phyloP scores from a whole-genome alignment of 176 grass and related monocot genomes.

The Musa beccarii region DNA sequence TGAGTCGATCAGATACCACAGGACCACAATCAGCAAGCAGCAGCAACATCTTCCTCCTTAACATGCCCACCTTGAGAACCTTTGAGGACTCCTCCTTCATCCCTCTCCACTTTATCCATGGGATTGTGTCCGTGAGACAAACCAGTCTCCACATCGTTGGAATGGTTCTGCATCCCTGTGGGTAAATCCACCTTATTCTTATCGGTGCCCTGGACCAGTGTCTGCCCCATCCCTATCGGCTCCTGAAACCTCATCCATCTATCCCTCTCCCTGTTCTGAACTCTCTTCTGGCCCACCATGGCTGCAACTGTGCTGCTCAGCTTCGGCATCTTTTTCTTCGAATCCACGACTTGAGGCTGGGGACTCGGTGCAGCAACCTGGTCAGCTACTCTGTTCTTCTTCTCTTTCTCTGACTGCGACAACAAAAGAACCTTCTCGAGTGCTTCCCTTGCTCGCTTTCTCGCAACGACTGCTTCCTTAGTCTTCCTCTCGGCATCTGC shows the following conservation, averaged over 20 bases:
- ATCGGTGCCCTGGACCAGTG: neutral
- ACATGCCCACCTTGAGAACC: neutral
- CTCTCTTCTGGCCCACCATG: neutral
- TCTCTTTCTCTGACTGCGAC: constrained; percentile 9
- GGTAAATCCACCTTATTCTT: neutral
- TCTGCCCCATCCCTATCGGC: constrained; percentile 2
- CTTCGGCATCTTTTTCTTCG: constrained; percentile 18
- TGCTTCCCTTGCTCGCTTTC: constrained; percentile 55
- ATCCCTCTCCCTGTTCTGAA: constrained; percentile 6
- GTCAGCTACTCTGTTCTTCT: neutral
- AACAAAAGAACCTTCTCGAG: constrained; percentile 31
- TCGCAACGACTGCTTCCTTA: constrained; percentile 46
- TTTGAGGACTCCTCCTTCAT: constrained; percentile 8
- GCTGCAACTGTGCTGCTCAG: neutral
- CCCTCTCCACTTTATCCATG: neutral
- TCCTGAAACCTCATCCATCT: constrained; percentile 16
- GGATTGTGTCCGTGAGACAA: neutral
- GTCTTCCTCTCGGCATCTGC: constrained; percentile 48
- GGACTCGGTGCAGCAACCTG: neutral
- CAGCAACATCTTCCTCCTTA: neutral
- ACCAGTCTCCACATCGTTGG: neutral
- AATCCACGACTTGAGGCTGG: neutral
- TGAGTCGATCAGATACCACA: neutral
- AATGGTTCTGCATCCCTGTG: neutral
- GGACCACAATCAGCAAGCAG: neutral